These are phyloP conservation scores for Cantharellus anzutake DNA, from an alignment of 768 basidiomycete species.

Conservation along the genomic window DNA sequence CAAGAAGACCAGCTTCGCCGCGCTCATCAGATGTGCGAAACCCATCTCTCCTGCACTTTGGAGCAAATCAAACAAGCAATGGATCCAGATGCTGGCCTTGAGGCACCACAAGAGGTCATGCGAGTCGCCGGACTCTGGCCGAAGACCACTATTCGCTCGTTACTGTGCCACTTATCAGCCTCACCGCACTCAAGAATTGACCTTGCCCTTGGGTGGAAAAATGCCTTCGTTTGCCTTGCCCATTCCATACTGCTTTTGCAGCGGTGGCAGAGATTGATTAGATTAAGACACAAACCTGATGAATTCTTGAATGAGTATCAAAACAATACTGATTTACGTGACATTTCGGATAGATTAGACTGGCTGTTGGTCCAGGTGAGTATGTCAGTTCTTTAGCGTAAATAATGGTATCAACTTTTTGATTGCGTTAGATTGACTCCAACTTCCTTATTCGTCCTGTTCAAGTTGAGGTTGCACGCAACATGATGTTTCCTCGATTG, in stretches of 20 bases:
- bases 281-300: too few relatives aligned
- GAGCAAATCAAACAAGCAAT: too few relatives aligned
- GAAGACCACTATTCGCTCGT: constrained; percentile 1
- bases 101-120: too few relatives aligned
- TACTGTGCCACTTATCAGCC: constrained; percentile 19
- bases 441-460: constrained; percentile 26
- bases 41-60: too few relatives aligned
- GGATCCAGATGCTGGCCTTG: too few relatives aligned
- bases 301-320: too few relatives aligned
- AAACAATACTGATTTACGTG: background rate
- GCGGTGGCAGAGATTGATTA: background rate
- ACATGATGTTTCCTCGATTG: constrained; percentile 28
- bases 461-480: constrained; percentile 23
- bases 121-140: background rate
- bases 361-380: background rate
- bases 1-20: too few relatives aligned
- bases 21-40: too few relatives aligned
- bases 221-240: background rate
- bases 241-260: background rate
- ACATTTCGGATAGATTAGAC: background rate
- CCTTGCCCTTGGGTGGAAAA: constrained; percentile 15
- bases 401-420: background rate
- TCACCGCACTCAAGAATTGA: constrained; percentile 15
- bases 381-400: background rate
- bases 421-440: constrained; percentile 22